Evolutionary conservation across 2,329 filamentous ascomycete species (phyloP).

Genomic region (Exophiala mesophila): DNA sequence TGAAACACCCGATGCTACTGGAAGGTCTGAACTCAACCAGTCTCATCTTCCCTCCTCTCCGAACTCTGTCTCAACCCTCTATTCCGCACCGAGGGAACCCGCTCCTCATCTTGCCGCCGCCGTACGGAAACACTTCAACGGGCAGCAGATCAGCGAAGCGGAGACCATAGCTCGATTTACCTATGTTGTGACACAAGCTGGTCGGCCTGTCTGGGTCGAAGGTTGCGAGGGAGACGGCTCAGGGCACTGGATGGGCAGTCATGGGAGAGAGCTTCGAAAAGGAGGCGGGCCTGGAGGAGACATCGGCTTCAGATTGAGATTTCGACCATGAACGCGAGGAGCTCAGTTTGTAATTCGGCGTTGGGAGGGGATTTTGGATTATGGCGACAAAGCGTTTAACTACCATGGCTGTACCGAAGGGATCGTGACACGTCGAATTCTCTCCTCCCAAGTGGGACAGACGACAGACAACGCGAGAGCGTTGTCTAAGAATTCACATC

Average conservation of each 20-base stretch:
- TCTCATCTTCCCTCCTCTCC: conserved; percentile 7
- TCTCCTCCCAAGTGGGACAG: too few species aligned
- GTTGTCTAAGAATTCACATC: too few species aligned
- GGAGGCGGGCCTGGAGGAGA: conserved; percentile 22
- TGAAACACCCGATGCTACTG: conserved; percentile 12
- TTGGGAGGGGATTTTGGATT: too few species aligned
- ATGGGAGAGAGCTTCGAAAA: conserved; percentile 22
- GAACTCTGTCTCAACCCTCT: conserved; percentile 9
- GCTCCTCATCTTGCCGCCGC: conserved; percentile 33
- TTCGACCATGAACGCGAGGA: conserved; percentile 20
- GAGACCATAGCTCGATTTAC: conserved; percentile 45
- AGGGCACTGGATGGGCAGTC: conserved; percentile 25
- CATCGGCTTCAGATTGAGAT: conserved; percentile 25
- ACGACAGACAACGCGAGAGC: too few species aligned
- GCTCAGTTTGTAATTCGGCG: too few species aligned
- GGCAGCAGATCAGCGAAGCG: conserved; percentile 42
- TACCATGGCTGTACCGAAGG: too few species aligned
- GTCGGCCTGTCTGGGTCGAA: conserved; percentile 19
- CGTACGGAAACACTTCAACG: conserved; percentile 46
- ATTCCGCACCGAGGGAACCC: conserved; percentile 13
- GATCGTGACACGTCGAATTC: too few species aligned
- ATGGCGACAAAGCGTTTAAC: too few species aligned
- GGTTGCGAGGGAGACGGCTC: conserved; percentile 22
- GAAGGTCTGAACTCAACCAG: conserved; percentile 5
- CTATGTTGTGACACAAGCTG: conserved; percentile 44